Percentiles rank a stretch among this genome's conserved stretches.
Evolutionary conservation across 2,329 filamentous ascomycete genomes (phyloP).

Genomic region (Fonsecaea nubica): DNA sequence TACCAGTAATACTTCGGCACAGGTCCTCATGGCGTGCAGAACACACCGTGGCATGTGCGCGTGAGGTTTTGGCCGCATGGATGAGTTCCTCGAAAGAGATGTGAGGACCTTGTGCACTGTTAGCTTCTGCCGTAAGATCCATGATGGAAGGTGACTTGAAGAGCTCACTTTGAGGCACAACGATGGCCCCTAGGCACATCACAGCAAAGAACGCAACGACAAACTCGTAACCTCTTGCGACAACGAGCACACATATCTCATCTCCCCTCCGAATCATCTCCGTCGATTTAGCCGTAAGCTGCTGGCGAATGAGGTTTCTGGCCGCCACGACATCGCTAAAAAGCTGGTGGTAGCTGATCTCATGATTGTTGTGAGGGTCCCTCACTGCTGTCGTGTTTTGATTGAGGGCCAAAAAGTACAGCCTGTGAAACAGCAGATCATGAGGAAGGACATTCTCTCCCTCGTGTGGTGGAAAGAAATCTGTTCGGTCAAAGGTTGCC

Average conservation of each 20-base stretch:
- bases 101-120: background rate
- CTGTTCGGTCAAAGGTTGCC: slow-evolving; percentile 59
- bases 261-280: slow-evolving; percentile 46
- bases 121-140: too few relatives aligned
- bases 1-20: background rate
- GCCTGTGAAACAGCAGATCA: slow-evolving; percentile 42
- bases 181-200: slow-evolving; percentile 55
- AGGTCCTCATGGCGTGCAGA: background rate
- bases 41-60: background rate
- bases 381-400: slow-evolving; percentile 39
- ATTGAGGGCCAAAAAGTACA: slow-evolving; percentile 41
- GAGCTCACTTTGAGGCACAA: slow-evolving; percentile 51
- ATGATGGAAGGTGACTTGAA: slow-evolving; percentile 8
- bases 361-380: slow-evolving; percentile 39
- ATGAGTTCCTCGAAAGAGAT: background rate
- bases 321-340: slow-evolving; percentile 54
- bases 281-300: slow-evolving; percentile 42
- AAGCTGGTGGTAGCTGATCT: slow-evolving; percentile 50
- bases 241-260: slow-evolving; percentile 51
- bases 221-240: slow-evolving; percentile 56
- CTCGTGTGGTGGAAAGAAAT: slow-evolving; percentile 59
- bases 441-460: slow-evolving; percentile 47
- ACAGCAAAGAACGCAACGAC: slow-evolving; percentile 55
- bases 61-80: background rate
- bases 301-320: slow-evolving; percentile 46